Percentiles rank a stretch among this genome's conserved stretches.
Conservation (phyloP, 768 basidiomycete genomes). For the Kwoniella heveanensis region DNA sequence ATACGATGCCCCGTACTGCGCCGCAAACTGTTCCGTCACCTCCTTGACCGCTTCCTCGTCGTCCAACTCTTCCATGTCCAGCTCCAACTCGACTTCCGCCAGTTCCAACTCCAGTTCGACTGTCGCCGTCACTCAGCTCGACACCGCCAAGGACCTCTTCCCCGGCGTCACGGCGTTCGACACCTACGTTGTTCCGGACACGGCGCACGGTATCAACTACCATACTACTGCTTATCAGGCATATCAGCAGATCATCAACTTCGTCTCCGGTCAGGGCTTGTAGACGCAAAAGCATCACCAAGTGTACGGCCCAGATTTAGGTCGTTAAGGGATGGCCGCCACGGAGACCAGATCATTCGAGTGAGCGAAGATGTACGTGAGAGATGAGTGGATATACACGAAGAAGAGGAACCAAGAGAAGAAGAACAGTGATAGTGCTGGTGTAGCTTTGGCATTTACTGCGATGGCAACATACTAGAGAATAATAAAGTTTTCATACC, state of each 20-base stretch:
- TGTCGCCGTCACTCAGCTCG: slow-evolving; percentile 22
- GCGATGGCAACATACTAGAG: no score
- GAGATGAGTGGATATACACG: no score
- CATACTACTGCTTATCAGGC: slow-evolving; percentile 38
- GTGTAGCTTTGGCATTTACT: no score
- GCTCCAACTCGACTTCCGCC: background rate
- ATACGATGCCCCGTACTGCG: slow-evolving; percentile 41
- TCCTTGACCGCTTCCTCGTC: slow-evolving; percentile 14
- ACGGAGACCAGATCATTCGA: no score
- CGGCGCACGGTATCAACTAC: slow-evolving; percentile 46
- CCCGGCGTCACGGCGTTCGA: slow-evolving; percentile 30
- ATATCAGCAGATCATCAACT: slow-evolving; percentile 39
- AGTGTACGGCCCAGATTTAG: background rate
- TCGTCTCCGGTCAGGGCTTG: slow-evolving; percentile 16
- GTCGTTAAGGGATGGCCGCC: no score
- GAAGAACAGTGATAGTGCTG: no score
- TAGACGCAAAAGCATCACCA: background rate
- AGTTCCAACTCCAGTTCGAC: background rate
- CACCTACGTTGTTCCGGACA: slow-evolving; percentile 36
- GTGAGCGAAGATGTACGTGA: no score
- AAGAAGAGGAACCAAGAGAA: no score
- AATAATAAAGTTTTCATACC: no score
- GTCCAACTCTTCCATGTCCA: background rate
- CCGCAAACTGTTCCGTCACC: slow-evolving; percentile 35
- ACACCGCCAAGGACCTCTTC: slow-evolving; percentile 36